Percentiles rank a stretch among this genome's conserved stretches.
These are phyloP conservation scores for Mikania micrantha DNA, from an alignment of 129 eudicot species.

Conservation along the genomic window DNA sequence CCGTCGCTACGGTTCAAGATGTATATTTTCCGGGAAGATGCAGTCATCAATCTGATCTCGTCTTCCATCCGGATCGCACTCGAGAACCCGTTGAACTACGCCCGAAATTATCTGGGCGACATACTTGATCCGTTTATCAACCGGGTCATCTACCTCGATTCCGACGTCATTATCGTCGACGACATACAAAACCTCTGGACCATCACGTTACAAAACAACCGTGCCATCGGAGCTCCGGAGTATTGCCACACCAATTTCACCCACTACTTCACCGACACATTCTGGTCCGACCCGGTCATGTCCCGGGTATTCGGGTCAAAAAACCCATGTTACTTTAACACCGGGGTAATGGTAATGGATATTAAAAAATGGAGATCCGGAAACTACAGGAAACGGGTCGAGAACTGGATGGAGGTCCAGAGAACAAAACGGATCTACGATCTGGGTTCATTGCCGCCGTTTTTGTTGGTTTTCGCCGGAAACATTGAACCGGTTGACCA, in stretches of 20 bases:
- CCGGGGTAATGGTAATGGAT: conserved; percentile 22
- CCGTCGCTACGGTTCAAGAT: conserved; percentile 40
- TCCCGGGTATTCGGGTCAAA: conserved; percentile 33
- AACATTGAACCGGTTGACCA: conserved; percentile 62
- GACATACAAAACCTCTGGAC: conserved; percentile 52
- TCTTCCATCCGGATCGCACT: conserved; percentile 75
- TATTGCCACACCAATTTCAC: conserved; percentile 81
- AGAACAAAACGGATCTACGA: conserved; percentile 59
- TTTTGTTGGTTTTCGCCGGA: conserved; percentile 67
- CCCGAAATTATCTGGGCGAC: conserved; percentile 68
- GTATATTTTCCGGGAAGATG: conserved; percentile 44
- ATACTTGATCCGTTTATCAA: conserved; percentile 46
- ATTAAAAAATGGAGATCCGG: conserved; percentile 43
- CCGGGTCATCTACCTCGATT: conserved; percentile 75
- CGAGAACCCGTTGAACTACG: conserved; percentile 82
- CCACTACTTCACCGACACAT: conserved; percentile 52
- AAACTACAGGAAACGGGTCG: conserved; percentile 38
- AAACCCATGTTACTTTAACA: conserved; percentile 21
- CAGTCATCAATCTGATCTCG: conserved; percentile 60
- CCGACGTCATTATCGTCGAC: conserved; percentile 74
- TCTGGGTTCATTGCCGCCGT: conserved; percentile 35
- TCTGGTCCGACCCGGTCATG: conserved; percentile 55
- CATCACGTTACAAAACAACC: conserved; percentile 31
- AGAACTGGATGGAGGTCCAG: conserved; percentile 76
- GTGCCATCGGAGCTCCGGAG: conserved; percentile 70